Base-by-base conservation (phyloP, 148 eudicot species). In the Talinum fruticosum region DNA sequence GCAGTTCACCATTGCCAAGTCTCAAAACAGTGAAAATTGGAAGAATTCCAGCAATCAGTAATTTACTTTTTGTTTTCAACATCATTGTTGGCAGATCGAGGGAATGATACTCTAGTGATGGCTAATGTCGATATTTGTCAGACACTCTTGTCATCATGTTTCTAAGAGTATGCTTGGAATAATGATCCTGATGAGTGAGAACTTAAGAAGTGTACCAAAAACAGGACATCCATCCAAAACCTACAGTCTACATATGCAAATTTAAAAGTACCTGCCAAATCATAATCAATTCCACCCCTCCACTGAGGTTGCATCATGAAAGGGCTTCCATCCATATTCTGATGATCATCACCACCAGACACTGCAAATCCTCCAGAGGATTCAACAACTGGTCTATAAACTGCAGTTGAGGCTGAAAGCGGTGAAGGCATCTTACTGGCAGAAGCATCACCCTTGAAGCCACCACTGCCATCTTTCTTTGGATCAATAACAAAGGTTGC, bases 401-500 rank as follows among this genome's bases (percentile, higher is more conserved):
- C 82, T 30, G 79, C 78, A 69, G 87, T 81, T 41, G 93, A 82
- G 36, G 80, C 82, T 10, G 92, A 82, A 80, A 76, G 79, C 69
- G 92, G 89, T 76, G 91, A 84, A 71, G 87, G 84, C 81, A 87
- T 68, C 72, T 78, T 82, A 72, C 76, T 73, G 26, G 69, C 78
- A 72, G 86, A 83, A 74, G 79, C 77, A 45, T 90, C 86, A 69
- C 83, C 84, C 83, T 85, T 90, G 66, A 82, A 47, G 35, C 82
- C 85, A 45, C 81, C 49, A 76, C 30, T 62, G 16, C 36, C 66
- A 79, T 89, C 94, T 83, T 91, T 89, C 79, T 88, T 90, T 61
- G 87, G 38, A 19, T 91, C 91, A 8, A 91, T 75, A 44, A 84
- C 37, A 82, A 93, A 93, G 67, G 94, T 86, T n/a, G 92, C 96